phyloP scores from a whole-genome alignment of 208 protist species.

The Lotmaria passim region DNA sequence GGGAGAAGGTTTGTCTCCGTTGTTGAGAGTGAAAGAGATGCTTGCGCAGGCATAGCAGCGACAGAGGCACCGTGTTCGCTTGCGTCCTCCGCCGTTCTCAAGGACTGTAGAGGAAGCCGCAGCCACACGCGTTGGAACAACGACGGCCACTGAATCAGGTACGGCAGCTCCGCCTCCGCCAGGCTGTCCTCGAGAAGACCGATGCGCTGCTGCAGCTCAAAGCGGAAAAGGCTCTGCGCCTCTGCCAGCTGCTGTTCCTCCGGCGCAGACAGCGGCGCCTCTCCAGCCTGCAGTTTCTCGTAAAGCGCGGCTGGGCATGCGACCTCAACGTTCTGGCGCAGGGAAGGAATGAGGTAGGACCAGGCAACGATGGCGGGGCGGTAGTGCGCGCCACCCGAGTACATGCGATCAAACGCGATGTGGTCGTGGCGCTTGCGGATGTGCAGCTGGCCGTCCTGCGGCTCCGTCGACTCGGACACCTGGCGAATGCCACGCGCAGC shows the following conservation, averaged over 20 bases:
- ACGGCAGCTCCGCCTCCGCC: conserved; percentile 55
- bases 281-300: conserved; percentile 31
- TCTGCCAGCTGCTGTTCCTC: conserved; percentile 34
- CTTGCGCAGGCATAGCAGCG: neutral
- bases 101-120: conserved; percentile 35
- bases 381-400: conserved; percentile 30
- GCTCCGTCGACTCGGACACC: conserved; percentile 62
- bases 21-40: neutral
- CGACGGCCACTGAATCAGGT: conserved; percentile 63
- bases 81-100: neutral
- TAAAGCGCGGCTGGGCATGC: conserved; percentile 34
- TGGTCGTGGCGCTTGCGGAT: conserved; percentile 61
- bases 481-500: conserved; percentile 51
- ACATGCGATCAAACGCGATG: conserved; percentile 21
- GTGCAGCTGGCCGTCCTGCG: conserved; percentile 72
- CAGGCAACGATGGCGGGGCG: conserved; percentile 51
- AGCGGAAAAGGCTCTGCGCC: conserved; percentile 62
- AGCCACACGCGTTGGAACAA: conserved; percentile 69
- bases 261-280: conserved; percentile 20
- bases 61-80: neutral
- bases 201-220: conserved; percentile 76
- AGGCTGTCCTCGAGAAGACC: conserved; percentile 83
- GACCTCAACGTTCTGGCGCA: conserved; percentile 41
- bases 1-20: neutral
- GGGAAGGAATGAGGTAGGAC: conserved; percentile 70